phyloP scores from a whole-genome alignment of 176 grass and related monocot species.

The Saccharum officinarum region DNA sequence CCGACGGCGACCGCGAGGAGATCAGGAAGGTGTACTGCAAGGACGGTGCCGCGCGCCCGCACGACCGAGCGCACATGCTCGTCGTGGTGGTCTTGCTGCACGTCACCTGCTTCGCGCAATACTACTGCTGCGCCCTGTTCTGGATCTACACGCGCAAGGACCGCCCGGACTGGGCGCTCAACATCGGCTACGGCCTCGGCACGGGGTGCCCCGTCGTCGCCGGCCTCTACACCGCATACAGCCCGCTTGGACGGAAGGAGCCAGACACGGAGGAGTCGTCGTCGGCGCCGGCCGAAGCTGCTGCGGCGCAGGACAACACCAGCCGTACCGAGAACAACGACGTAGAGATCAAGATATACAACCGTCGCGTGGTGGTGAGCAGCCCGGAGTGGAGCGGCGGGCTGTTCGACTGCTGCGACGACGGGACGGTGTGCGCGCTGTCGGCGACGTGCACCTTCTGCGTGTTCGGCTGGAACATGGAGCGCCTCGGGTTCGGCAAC shows the following conservation, averaged over 20 bases:
- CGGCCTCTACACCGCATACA: slow-evolving; percentile 51
- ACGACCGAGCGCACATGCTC: slow-evolving; percentile 62
- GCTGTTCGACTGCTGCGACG: slow-evolving; percentile 84
- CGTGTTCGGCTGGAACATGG: slow-evolving; percentile 96
- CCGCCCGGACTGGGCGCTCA: slow-evolving; percentile 63
- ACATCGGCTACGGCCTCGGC: slow-evolving; percentile 77
- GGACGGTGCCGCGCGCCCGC: slow-evolving; percentile 40
- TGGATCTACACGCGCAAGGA: slow-evolving; percentile 65
- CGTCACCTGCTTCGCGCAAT: slow-evolving; percentile 73
- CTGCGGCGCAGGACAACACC: background rate
- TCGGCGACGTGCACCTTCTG: slow-evolving; percentile 80
- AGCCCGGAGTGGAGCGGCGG: slow-evolving; percentile 91
- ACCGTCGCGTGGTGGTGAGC: slow-evolving; percentile 67
- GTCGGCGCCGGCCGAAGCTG: background rate
- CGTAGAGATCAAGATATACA: slow-evolving; percentile 61
- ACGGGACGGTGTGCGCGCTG: slow-evolving; percentile 61
- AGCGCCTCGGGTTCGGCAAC: slow-evolving; percentile 96
- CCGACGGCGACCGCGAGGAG: slow-evolving; percentile 50
- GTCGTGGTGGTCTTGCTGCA: slow-evolving; percentile 69
- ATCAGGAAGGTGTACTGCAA: slow-evolving; percentile 68
- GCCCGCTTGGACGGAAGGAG: slow-evolving; percentile 61
- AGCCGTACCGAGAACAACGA: background rate
- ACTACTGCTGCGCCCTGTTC: slow-evolving; percentile 79
- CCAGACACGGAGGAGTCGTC: background rate
- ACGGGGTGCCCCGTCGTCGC: slow-evolving; percentile 57